Percentiles rank a stretch among this genome's conserved stretches.
phyloP scores from a whole-genome alignment of 148 eudicot genomes.

The Limonium bicolor region DNA sequence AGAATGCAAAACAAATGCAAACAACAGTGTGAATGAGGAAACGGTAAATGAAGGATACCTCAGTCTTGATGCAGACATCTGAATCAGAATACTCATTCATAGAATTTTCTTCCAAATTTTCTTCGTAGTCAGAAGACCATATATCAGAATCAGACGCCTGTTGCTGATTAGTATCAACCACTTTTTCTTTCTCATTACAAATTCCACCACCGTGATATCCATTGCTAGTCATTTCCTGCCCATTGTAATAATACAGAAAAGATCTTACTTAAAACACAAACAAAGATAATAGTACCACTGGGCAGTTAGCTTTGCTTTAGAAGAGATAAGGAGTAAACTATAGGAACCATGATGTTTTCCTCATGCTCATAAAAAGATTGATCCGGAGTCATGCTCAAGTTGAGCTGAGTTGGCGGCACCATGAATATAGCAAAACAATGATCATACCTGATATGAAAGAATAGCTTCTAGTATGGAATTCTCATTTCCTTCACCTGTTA shows the following conservation, averaged over 20 bases:
- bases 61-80: conserved; percentile 36
- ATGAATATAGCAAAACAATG: neutral
- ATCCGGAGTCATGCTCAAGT: neutral
- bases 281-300: neutral
- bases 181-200: conserved; percentile 15
- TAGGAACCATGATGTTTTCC: neutral
- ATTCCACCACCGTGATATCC: conserved; percentile 17
- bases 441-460: conserved; percentile 53
- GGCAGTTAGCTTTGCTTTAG: neutral
- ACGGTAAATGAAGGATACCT: conserved; percentile 13
- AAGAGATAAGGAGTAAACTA: neutral
- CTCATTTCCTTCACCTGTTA: conserved; percentile 34
- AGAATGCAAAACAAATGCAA: neutral
- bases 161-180: conserved; percentile 25
- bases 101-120: conserved; percentile 37
- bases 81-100: conserved; percentile 34
- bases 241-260: conserved; percentile 18
- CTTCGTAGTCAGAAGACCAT: conserved; percentile 53
- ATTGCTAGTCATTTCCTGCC: conserved; percentile 36
- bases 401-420: neutral
- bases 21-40: neutral
- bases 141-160: conserved; percentile 25
- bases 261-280: neutral
- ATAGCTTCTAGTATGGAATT: conserved; percentile 36
- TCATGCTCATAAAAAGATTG: neutral